A percentile compares a stretch with the other conserved stretches of the same genome.
These are phyloP conservation scores for Phtheirospermum japonicum DNA, from an alignment of 257 asterid genomes.

Conservation along the genomic window DNA sequence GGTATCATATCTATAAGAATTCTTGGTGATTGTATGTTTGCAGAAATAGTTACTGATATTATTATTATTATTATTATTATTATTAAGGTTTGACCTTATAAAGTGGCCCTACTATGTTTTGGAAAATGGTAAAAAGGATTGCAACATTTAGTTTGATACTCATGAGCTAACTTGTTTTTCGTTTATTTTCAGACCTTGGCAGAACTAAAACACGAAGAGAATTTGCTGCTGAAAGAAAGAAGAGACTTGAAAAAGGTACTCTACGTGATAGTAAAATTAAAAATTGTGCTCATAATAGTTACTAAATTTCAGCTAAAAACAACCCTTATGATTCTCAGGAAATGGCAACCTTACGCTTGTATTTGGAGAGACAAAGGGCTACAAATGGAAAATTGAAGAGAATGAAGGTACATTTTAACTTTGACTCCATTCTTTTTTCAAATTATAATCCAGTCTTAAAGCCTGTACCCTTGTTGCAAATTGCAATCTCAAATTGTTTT, in stretches of 20 bases:
- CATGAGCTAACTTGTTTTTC: background rate
- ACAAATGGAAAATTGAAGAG: conserved; percentile 54
- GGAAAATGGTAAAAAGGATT: too few relatives aligned
- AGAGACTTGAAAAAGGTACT: conserved; percentile 58
- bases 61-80: too few relatives aligned
- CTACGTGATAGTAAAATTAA: background rate
- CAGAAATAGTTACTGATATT: too few relatives aligned
- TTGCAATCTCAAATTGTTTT: background rate
- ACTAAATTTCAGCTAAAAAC: background rate
- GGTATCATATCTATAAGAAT: too few relatives aligned
- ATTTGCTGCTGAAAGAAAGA: conserved; percentile 48
- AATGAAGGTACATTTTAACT: conserved; percentile 47
- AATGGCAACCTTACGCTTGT: conserved; percentile 38
- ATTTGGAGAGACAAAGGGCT: conserved; percentile 51
- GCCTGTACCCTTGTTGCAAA: background rate
- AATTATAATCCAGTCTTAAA: background rate
- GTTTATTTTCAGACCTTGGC: conserved; percentile 41
- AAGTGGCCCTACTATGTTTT: too few relatives aligned
- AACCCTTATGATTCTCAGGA: conserved; percentile 40
- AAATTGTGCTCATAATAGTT: background rate
- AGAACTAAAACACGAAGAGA: conserved; percentile 60
- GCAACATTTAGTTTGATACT: too few relatives aligned
- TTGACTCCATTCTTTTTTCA: background rate
- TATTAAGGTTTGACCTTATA: too few relatives aligned
- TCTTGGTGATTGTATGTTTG: too few relatives aligned